These are phyloP conservation scores for Kwoniella sp. DNA, from an alignment of 768 basidiomycete species.

Conservation along the genomic window DNA sequence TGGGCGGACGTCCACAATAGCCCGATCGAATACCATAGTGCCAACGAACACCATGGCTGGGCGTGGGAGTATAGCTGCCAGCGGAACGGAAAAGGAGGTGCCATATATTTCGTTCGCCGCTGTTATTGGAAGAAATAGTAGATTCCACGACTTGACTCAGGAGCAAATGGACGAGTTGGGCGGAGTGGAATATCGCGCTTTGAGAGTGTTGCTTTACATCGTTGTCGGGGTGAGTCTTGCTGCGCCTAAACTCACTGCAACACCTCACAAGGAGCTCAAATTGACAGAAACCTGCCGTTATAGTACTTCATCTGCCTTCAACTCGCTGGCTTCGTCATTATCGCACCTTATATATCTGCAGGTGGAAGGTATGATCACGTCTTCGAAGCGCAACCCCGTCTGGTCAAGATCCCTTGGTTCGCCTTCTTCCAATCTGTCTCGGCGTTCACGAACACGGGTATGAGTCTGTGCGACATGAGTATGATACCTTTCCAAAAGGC, in stretches of 20 bases:
- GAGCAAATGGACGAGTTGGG: slow-evolving; percentile 90
- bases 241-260: no score
- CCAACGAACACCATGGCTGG: slow-evolving; percentile 57
- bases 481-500: slow-evolving; percentile 90
- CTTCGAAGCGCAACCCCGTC: slow-evolving; percentile 64
- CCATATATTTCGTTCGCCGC: slow-evolving; percentile 86
- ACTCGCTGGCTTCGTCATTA: slow-evolving; percentile 68
- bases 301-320: slow-evolving; percentile 81
- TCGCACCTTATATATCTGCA: slow-evolving; percentile 76
- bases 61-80: slow-evolving; percentile 53
- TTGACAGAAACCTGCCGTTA: background rate
- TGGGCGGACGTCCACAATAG: slow-evolving; percentile 55
- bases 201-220: slow-evolving; percentile 79
- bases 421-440: slow-evolving; percentile 81
- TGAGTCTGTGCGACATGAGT: slow-evolving; percentile 76
- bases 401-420: slow-evolving; percentile 72
- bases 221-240: slow-evolving; percentile 66
- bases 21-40: slow-evolving; percentile 59
- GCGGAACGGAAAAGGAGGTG: slow-evolving; percentile 60
- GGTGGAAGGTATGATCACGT: slow-evolving; percentile 62
- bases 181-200: slow-evolving; percentile 86
- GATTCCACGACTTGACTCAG: slow-evolving; percentile 63
- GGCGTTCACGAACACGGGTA: slow-evolving; percentile 84
- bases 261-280: no score
- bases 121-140: slow-evolving; percentile 74